A percentile compares a stretch with the other conserved stretches of the same genome.
Conservation (phyloP, 257 asterid genomes). For the Schizonepeta tenuifolia region DNA sequence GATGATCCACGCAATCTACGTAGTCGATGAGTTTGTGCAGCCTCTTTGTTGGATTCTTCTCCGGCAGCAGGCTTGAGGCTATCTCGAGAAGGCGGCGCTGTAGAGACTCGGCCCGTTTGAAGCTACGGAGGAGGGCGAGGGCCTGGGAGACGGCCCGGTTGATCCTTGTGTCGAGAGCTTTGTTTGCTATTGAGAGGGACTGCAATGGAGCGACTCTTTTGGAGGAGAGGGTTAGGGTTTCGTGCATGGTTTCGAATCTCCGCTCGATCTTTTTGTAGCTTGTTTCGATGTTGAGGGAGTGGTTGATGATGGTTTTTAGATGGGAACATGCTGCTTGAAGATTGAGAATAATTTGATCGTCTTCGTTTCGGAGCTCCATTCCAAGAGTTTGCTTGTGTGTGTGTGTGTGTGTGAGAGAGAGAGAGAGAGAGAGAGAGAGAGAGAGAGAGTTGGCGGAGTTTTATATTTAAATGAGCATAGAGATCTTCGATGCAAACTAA, state of each 20-base stretch:
- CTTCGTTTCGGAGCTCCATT: constrained; percentile 46
- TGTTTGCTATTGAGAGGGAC: constrained; percentile 72
- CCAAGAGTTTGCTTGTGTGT: constrained; percentile 5
- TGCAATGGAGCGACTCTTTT: constrained; percentile 68
- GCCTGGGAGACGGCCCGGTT: constrained; percentile 79
- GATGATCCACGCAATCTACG: constrained; percentile 55
- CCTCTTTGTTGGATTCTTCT: constrained; percentile 46
- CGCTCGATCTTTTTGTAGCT: constrained; percentile 46
- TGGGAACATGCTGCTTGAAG: constrained; percentile 49
- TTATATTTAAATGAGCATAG: constrained; percentile 8
- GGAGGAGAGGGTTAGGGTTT: constrained; percentile 49
- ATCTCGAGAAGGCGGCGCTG: constrained; percentile 55
- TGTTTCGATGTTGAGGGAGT: constrained; percentile 44
- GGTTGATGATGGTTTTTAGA: constrained; percentile 50
- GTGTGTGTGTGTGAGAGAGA: no score
- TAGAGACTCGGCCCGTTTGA: constrained; percentile 64
- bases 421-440: not conserved
- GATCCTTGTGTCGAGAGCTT: constrained; percentile 71
- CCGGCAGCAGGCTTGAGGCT: constrained; percentile 45
- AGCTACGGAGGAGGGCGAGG: constrained; percentile 64
- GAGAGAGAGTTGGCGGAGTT: not conserved
- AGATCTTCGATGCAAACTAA: constrained; percentile 36
- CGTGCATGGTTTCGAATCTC: constrained; percentile 42
- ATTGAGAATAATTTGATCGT: constrained; percentile 44
- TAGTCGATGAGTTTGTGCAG: constrained; percentile 56